Evolutionary conservation across 164 flowering plant genomes (phyloP), one percentile per base, ranked within the genome.

Genomic region (Brasenia schreberi): DNA sequence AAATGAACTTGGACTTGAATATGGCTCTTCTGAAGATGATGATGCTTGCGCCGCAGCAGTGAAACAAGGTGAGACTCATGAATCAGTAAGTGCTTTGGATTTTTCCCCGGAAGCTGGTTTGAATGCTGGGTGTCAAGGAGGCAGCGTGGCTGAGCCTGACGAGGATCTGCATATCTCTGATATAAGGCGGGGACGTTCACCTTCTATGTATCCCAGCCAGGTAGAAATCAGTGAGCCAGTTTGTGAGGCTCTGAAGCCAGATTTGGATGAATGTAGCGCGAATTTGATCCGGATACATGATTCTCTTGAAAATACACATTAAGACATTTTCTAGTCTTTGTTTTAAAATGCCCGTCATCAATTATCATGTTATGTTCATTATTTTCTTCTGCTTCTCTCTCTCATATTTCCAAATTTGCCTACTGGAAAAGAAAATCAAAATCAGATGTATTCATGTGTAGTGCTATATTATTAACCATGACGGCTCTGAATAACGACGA

Each of bases 291-390:
- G 92, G 90, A 87, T 88, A 91, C 93, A 84, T 84, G 79, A 81
- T 82, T 83, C 90, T 81, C 88, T 92, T 74, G 85, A 89, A 91
- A 88, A 85, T 86, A 91, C 97, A 89, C 94, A 83, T 89, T 92
- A 85, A 92, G 79, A 89, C 90, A 72, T 77, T 87, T 81, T 81
- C 73, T 72, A 68, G 80, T 76, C 39, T 33, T 33, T 33, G 39
- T 33, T 33, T 33, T 33, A 33, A 33, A 33, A 33, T 33, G 39
- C 39, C 39, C 39, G 39, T 33, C 39, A 33, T 33, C 39, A 33
- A 33, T 33, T 33, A 33, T 33, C 39, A 3, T 33, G 39, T 33
- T 33, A 3, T 33, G 39, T 33, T 33, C 39, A 33, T 33, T 33
- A 33, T 33, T 33, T 33, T 33, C 39, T 33, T 33, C 39, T 33